Evolutionary conservation across 495 filamentous ascomycete species (phyloP), one percentile per base, ranked within the genome.

Genomic region (Niebla homalea): DNA sequence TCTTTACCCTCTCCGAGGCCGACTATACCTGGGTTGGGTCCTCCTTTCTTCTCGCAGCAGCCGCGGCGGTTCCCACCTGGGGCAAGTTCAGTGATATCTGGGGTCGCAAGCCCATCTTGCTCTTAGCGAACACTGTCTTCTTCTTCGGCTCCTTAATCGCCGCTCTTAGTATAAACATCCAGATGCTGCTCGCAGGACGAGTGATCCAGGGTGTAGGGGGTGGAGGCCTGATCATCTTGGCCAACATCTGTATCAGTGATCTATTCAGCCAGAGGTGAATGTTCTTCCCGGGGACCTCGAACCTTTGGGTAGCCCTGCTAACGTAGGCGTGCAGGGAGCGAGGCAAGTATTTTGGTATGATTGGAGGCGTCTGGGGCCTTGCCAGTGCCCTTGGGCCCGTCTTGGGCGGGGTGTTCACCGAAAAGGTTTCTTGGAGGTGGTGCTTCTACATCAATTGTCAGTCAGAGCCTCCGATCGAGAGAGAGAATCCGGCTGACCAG

Each of bases 81-180:
- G 86, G 84, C n/a, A 88, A 88, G 60, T 64, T 89, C 36, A 81
- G 76, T 55, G 88, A 94, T 59, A 90, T 94, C 50, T 93, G 80
- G 73, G 88, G 88, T 1, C 76, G 88, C 21, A 95, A 93, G 59
- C 78, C 76, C 2, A 81, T 92, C 45, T 69, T 94, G 42, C 67
- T 95, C 10, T 47, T 81, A 1, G 84, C 86, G 35, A 85, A 82
- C 37, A 65, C 70, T 20, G 62, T 86, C 21, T 95, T 94, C 69
- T 78, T 90, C 56, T 62, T 87, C 10, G 86, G 82, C 4, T 84
- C 79, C 52, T 65, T 94, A 51, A 70, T 93, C 37, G 79, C 81
- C 48, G 88, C 76, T 1, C 57, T 87, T 29, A 74, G 81, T 16
- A 70, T 69, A 29, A 81, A 71, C 43, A 79, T 94, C 54, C 70